Evolutionary conservation across 208 protist genomes (phyloP), one percentile per base, ranked within the genome.

Genomic region (Crithidia sp.): DNA sequence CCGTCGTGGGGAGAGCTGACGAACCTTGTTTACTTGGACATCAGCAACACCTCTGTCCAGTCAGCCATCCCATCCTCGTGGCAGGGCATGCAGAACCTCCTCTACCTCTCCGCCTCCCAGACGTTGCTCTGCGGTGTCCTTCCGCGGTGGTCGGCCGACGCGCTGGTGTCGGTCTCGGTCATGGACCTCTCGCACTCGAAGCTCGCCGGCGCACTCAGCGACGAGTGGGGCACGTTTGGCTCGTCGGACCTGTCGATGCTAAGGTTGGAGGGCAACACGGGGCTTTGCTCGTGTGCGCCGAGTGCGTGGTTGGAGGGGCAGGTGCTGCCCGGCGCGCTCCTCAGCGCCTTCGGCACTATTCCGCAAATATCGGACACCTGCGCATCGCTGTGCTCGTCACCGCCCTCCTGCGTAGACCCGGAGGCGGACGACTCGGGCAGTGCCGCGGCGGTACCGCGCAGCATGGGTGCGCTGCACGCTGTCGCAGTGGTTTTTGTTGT

Each of bases 51-150:
- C 16, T 71, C 67, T 16, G 67, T 71, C 2, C n/a, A 17, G 17
- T 57, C 53, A 12, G 17, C 39, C 41, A 62, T 62, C 44, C 54
- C 54, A 6, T 37, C 39, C 14, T 40, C 53, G 44, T 71, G 67
- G 67, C 53, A 60, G 19, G 54, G 53, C n/a, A 71, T 71, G 67
- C 40, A 62, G 39, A 53, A 57, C 14, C 67, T 71, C 10, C 52
- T 39, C 39, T 28, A 54, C 43, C 55, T 71, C 53, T 61, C 37
- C 14, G 28, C 62, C 28, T 12, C 54, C n/a, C 36, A 17, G 28
- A 71, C 67, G 39, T 16, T 43, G 28, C 54, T 71, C 19, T 71
- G 52, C 43, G 67, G 67, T 13, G 3, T 19, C 5, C 28, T 71
- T 28, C 67, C 54, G 17, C 13, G 14, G 40, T 71, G 67, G 67